Base-by-base conservation (phyloP, 176 grass and related monocot genomes). In the Triticum turgidum region DNA sequence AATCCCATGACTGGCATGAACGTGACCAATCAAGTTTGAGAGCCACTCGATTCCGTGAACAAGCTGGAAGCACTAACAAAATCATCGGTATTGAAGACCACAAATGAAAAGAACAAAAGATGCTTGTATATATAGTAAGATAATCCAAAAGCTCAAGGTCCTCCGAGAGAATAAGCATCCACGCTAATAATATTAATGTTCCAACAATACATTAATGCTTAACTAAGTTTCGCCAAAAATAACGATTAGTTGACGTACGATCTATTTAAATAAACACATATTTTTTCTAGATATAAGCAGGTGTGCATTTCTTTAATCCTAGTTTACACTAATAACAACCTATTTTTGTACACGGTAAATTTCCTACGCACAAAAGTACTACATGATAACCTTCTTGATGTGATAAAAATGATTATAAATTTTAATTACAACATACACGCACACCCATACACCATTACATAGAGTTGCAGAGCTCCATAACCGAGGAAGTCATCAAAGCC, bases 1-100 rank as follows among this genome's bases (percentile, higher is more conserved):
- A 82, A 76, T 68, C 71, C 49, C 86, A 82, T 56, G 79, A 63
- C 59, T 25, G 61, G 69, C 70, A 87, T 59, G 80, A 87, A 87
- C 89, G 82, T 86, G 89, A 80, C 65, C 85, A 87, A 80, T 91
- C 76, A 87, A 61, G n/a, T 72, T 58, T 71, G 32, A 21, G 67
- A 38, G 81, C 85, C 89, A 87, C 35, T 84, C 76, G 10, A 87
- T 80, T 76, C 82, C 81, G 69, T 80, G 80, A 84, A 84, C 82
- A 83, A 91, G 76, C 69, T 87, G 89, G 81, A 91, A 75, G 42
- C 76, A 84, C 73, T 77, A 52, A 77, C 25, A n/a, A 22, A 35
- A 25, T 73, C 39, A 44, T 75, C 24, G 54, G 41, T 61, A 70
- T 63, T 64, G 4, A 44, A 44, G 30, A 22, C 69, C 62, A 44